Percentiles rank a stretch among this genome's conserved stretches.
Conservation (phyloP, 2,329 filamentous ascomycete genomes). For the Stachybotrys elegans region DNA sequence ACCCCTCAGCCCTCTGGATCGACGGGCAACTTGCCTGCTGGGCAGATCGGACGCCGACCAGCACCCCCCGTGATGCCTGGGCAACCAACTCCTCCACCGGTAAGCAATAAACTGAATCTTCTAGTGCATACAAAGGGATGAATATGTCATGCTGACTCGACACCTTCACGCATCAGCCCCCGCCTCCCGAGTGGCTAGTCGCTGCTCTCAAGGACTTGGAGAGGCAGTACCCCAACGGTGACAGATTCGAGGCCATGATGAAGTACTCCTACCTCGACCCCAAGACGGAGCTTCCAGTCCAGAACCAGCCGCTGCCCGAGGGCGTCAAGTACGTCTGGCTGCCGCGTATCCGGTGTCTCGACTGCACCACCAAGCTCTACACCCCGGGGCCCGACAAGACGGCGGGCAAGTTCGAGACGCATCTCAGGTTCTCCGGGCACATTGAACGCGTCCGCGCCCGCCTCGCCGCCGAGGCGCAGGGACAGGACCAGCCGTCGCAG, state of each 20-base stretch:
- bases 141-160: constrained; percentile 10
- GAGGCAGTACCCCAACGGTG: constrained; percentile 65
- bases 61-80: constrained; percentile 58
- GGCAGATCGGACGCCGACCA: constrained; percentile 62
- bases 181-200: constrained; percentile 81
- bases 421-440: constrained; percentile 81
- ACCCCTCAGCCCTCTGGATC: constrained; percentile 31
- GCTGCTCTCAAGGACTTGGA: constrained; percentile 66
- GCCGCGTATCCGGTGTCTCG: constrained; percentile 83
- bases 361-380: constrained; percentile 92
- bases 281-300: constrained; percentile 60
- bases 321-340: constrained; percentile 76
- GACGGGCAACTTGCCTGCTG: constrained; percentile 36
- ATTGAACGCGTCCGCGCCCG: constrained; percentile 56
- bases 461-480: constrained; percentile 5
- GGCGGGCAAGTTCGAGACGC: constrained; percentile 87
- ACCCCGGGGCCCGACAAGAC: constrained; percentile 82
- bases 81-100: constrained; percentile 50
- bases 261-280: constrained; percentile 78
- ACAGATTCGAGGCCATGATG: constrained; percentile 88
- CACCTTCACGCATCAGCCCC: constrained; percentile 58
- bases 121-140: neutral
- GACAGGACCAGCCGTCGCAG: too few species aligned
- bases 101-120: too few species aligned
- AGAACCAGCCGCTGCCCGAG: constrained; percentile 50